Conservation (phyloP, 2,329 filamentous ascomycete species). For the Penicillium aurantiogriseum region DNA sequence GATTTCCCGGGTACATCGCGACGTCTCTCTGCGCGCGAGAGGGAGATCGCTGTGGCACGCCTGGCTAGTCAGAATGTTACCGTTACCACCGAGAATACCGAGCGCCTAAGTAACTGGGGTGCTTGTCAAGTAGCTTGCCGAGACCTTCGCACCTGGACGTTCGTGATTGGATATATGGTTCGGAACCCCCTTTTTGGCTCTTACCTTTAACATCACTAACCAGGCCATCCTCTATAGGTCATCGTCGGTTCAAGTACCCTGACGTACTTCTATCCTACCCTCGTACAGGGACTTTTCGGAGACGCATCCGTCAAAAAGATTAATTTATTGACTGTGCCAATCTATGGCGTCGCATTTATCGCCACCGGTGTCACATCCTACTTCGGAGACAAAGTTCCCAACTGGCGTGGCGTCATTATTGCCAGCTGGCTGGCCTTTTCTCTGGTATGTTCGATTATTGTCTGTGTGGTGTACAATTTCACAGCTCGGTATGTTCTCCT, state of each 20-base stretch:
- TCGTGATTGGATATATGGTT: slow-evolving; percentile 45
- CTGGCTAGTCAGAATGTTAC: slow-evolving; percentile 22
- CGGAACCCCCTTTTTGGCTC: not conserved
- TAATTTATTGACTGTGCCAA: slow-evolving; percentile 44
- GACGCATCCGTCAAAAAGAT: slow-evolving; percentile 26
- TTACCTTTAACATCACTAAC: not conserved
- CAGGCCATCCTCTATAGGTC: slow-evolving; percentile 10
- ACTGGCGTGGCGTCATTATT: slow-evolving; percentile 51
- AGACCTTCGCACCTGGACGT: slow-evolving; percentile 42
- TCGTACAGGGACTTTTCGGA: slow-evolving; percentile 27
- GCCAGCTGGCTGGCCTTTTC: slow-evolving; percentile 48
- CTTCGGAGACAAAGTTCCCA: slow-evolving; percentile 49
- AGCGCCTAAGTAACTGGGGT: slow-evolving; percentile 15
- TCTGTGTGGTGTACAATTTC: slow-evolving; percentile 51
- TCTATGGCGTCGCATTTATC: slow-evolving; percentile 55
- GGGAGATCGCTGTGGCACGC: slow-evolving; percentile 25
- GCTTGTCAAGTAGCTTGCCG: slow-evolving; percentile 19
- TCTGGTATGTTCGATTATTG: slow-evolving; percentile 41
- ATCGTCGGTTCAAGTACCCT: slow-evolving; percentile 40
- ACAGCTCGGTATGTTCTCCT: slow-evolving; percentile 55
- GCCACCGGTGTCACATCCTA: slow-evolving; percentile 48
- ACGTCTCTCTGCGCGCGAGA: slow-evolving; percentile 35
- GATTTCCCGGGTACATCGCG: slow-evolving; percentile 52
- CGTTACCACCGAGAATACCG: slow-evolving; percentile 14
- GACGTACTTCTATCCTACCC: slow-evolving; percentile 34